Evolutionary conservation across 1,284 basidiomycete species (phyloP), one percentile per base, ranked within the genome.

Genomic region (Porogramme epimiltina): DNA sequence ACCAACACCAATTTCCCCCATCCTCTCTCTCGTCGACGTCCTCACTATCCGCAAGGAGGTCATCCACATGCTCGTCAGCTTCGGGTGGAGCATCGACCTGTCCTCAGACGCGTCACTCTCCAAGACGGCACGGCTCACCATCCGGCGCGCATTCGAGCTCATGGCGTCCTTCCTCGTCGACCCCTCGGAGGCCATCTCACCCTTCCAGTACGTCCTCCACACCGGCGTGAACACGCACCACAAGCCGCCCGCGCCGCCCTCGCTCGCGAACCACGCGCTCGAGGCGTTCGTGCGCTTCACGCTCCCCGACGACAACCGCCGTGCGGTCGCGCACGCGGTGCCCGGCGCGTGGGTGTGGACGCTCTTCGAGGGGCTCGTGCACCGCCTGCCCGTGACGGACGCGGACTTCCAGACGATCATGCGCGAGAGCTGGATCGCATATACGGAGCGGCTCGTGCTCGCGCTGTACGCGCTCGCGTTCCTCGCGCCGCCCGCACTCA

Each of bases 381-480:
- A 87, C 62, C 85, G 94, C 40, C 77, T 98, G 19, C 96, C 95
- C 5, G 71, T 95, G 51, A 73, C 82, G 19, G 85, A 90, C 53
- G 70, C 78, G 28, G 94, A 98, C 68, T 92, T 92, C 63, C 79
- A 84, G 56, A 71, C 93, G 55, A 71, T 85, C 62, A 66, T 72
- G 53, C 73, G 76, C 43, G 84, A 89, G 45, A 68, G 77, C 19
- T 91, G 91, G 81, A 71, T 95, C 40, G 83, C 85, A 37, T 91
- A 93, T 68, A 72, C 89, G 57, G 93, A 96, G 73, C 87, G 90
- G 54, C 73, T 82, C 39, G 78, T 89, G 19, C 83, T 95, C 76
- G 82, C 82, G 16, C 79, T 97, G 36, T 98, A 97, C 74, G 87
- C 89, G 31, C 73, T 98, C 53, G 85, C 88, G 8, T 98, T 95